Conservation (phyloP, 202 grass and related monocot genomes). For the Elaeis oleifera region DNA sequence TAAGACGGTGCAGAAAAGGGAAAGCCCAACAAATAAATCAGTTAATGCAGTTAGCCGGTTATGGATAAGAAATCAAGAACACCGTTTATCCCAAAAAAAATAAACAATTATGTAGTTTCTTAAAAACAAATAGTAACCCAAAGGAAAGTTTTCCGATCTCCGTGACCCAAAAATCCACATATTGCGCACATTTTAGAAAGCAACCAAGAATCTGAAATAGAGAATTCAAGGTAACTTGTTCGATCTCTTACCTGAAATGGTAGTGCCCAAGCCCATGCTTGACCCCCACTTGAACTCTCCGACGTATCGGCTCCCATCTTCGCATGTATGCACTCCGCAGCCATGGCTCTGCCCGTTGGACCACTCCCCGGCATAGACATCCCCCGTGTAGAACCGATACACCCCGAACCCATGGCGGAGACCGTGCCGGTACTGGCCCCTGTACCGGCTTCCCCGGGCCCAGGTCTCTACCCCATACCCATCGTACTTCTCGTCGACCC, state of each 20-base stretch:
- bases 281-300: neutral
- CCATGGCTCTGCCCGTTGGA: neutral
- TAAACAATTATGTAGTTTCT: too few species aligned
- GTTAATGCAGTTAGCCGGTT: too few species aligned
- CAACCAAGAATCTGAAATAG: too few species aligned
- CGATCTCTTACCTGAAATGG: constrained; percentile 2
- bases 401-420: constrained; percentile 6
- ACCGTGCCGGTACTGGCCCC: constrained; percentile 1
- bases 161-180: too few species aligned
- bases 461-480: constrained; percentile 6
- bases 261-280: constrained; percentile 8
- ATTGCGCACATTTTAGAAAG: too few species aligned
- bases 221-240: too few species aligned
- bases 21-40: too few species aligned
- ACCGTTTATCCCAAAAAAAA: too few species aligned
- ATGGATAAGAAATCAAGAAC: too few species aligned
- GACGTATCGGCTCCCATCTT: neutral
- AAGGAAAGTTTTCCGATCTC: too few species aligned
- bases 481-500: constrained; percentile 8
- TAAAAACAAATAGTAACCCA: too few species aligned
- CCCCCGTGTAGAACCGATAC: constrained; percentile 7
- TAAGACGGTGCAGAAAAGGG: too few species aligned
- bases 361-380: constrained; percentile 1
- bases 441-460: constrained; percentile 4
- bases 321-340: neutral